Conservation (phyloP, 2,329 filamentous ascomycete genomes). For the Fusarium nodosum region DNA sequence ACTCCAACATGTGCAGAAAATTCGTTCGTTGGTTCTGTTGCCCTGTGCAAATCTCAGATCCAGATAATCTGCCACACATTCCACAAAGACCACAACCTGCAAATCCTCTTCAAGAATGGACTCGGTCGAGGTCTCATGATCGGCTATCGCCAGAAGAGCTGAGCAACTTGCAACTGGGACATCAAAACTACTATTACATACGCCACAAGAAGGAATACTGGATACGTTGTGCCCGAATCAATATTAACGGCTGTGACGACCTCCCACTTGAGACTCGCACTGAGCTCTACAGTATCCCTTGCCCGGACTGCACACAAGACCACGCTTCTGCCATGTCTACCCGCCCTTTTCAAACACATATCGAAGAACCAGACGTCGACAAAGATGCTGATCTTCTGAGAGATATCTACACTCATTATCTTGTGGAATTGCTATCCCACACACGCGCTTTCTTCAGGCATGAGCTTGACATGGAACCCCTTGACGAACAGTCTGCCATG, state of each 20-base stretch:
- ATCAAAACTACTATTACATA: conserved; percentile 18
- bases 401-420: not conserved
- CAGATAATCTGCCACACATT: not conserved
- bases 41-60: not conserved
- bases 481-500: not conserved
- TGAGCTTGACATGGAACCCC: not conserved
- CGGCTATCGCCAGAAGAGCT: not conserved
- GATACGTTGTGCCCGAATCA: conserved; percentile 35
- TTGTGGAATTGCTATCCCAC: not conserved
- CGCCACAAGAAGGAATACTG: conserved; percentile 25
- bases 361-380: not conserved
- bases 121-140: conserved; percentile 7
- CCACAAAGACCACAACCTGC: not conserved
- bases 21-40: conserved; percentile 37
- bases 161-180: not conserved
- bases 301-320: conserved; percentile 32
- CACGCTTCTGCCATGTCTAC: conserved; percentile 18
- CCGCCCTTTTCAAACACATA: conserved; percentile 2
- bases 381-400: not conserved
- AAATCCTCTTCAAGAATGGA: not conserved
- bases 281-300: conserved; percentile 31
- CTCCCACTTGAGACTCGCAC: conserved; percentile 17
- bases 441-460: conserved; percentile 6
- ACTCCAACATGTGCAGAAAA: conserved; percentile 37
- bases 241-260: not conserved